Evolutionary conservation across 2,329 filamentous ascomycete species (phyloP), one percentile per base, ranked within the genome.

Genomic region (Alternaria conjuncta): DNA sequence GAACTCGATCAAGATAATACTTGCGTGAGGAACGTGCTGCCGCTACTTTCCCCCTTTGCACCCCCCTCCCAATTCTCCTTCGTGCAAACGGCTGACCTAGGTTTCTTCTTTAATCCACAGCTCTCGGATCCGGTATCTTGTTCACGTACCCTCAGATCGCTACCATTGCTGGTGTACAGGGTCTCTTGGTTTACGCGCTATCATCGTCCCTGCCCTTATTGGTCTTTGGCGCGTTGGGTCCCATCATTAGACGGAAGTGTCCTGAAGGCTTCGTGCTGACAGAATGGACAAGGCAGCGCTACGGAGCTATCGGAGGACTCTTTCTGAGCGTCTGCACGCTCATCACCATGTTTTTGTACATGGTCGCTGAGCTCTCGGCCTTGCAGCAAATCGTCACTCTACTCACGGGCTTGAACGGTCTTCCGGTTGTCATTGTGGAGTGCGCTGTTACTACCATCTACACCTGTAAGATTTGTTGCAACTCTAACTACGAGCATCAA

Each of bases 1-100:
- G 83, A 90, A 95, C 92, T 95, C 92, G 92, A 96, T 92, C 92
- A 96, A 96, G 92, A 92, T 95, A 96, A 95, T 94, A 91, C 92
- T 96, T 96, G 92, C 92, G 92, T 95, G 92, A 90, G 92, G 92
- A 95, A 94, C 87, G 92, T 95, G 92, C 91, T 94, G 92, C 92
- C 92, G 92, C 92, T 93, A 88, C 79, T 79, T 41, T 53, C 49
- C 49, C 62, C 75, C 69, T 76, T 75, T 84, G 82, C 83, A 77
- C 72, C 74, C 73, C 64, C 72, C 55, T 63, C 73, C 65, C 72
- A 41, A 18, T 11, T 58, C 65, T 66, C 69, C 61, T 60, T 59
- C 54, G n/a, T 50, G 45, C 55, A 68, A 57, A 63, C 56, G 61
- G 75, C 78, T 80, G 65, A 80, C 76, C 67, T 76, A 79, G 76